A percentile compares a stretch with the other conserved stretches of the same genome.
phyloP scores from a whole-genome alignment of 768 basidiomycete species.

The Kwoniella europaea region DNA sequence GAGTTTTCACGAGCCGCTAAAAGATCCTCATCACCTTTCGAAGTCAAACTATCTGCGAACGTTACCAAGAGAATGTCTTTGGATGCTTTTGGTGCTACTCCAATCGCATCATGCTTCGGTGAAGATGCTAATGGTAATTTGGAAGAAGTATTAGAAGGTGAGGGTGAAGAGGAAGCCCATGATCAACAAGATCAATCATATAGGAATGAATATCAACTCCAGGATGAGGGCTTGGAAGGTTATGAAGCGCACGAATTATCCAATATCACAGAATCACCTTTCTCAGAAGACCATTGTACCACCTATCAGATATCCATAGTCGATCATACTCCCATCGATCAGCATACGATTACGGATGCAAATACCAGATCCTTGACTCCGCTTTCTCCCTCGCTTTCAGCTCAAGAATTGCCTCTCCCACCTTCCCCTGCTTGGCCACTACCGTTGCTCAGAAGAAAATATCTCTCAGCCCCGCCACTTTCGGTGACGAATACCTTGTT shows the following conservation, averaged over 20 bases:
- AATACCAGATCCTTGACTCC: slow-evolving; percentile 10
- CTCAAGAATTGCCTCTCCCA: slow-evolving; percentile 11
- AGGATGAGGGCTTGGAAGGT: slow-evolving; percentile 18
- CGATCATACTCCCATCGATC: slow-evolving; percentile 7
- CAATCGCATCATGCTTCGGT: slow-evolving; percentile 9
- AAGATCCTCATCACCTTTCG: slow-evolving; percentile 46
- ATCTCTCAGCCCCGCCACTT: slow-evolving; percentile 23
- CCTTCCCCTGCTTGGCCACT: background rate
- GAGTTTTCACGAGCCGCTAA: slow-evolving; percentile 23
- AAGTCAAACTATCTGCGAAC: slow-evolving; percentile 43
- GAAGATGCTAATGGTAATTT: background rate
- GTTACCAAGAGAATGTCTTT: slow-evolving; percentile 48
- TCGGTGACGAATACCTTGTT: slow-evolving; percentile 26
- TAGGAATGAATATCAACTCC: background rate
- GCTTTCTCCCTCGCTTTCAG: background rate
- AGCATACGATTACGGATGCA: background rate
- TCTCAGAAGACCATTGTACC: slow-evolving; percentile 1
- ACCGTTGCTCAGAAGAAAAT: background rate
- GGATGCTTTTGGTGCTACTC: slow-evolving; percentile 46
- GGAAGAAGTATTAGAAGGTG: slow-evolving; percentile 16
- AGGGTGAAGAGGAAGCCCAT: slow-evolving; percentile 25
- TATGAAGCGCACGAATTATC: slow-evolving; percentile 18
- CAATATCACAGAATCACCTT: slow-evolving; percentile 24
- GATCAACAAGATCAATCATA: background rate
- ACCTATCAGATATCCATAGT: background rate